These are phyloP conservation scores for Malassezia dermatis DNA, from an alignment of 1,284 basidiomycete species.

Conservation along the genomic window DNA sequence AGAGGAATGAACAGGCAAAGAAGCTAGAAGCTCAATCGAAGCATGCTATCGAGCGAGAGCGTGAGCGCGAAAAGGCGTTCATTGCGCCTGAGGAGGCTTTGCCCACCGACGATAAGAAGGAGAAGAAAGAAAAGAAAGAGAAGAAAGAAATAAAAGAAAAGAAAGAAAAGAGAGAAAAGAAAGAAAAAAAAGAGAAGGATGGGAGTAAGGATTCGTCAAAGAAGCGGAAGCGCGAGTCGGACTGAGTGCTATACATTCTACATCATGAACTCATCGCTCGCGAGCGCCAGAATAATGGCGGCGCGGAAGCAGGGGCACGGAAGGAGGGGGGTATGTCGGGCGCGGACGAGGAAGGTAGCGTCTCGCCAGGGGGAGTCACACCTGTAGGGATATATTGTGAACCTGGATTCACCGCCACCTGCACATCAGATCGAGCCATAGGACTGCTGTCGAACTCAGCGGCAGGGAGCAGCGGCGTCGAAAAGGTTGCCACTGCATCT, in stretches of 20 bases:
- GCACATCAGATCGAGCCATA: not conserved
- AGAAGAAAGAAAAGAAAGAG: slow-evolving; percentile 6
- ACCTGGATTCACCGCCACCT: not conserved
- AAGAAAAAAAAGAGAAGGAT: slow-evolving; percentile 13
- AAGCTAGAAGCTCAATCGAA: slow-evolving; percentile 42
- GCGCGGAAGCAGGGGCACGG: not conserved
- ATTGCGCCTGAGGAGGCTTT: slow-evolving; percentile 28
- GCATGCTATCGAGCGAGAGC: slow-evolving; percentile 24
- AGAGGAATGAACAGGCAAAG: slow-evolving; percentile 50
- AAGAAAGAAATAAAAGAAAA: slow-evolving; percentile 17
- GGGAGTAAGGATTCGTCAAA: not conserved
- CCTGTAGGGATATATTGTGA: not conserved
- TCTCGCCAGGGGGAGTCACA: not conserved
- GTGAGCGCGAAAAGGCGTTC: slow-evolving; percentile 29
- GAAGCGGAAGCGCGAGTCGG: slow-evolving; percentile 1
- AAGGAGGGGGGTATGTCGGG: not conserved
- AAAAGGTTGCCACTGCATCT: not conserved
- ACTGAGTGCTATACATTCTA: not conserved
- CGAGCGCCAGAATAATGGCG: not conserved
- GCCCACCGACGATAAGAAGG: slow-evolving; percentile 10
- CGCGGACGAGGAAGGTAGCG: not conserved
- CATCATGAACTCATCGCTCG: not conserved
- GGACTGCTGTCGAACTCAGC: not conserved
- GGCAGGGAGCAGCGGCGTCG: not conserved
- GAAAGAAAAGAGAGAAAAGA: not conserved